phyloP scores from a whole-genome alignment of 176 grass and related monocot genomes.

The Calamus simplicifolius region DNA sequence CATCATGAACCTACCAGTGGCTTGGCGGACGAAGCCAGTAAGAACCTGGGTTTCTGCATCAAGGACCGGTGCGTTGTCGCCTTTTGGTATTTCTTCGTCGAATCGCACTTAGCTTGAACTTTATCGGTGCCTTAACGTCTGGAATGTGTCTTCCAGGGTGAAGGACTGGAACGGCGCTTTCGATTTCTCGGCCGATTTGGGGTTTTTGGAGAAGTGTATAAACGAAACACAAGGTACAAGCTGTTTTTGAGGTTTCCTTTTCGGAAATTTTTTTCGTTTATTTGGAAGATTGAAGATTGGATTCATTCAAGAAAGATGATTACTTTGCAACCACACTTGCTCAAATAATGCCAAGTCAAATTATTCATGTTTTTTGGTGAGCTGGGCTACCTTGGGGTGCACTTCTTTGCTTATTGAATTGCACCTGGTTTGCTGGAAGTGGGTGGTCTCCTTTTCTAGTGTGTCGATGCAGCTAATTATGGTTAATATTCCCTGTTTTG shows the following conservation, averaged over 20 bases:
- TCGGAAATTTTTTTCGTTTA: neutral
- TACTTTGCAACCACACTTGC: neutral
- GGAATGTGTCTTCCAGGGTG: slow-evolving; percentile 25
- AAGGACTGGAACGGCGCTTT: slow-evolving; percentile 51
- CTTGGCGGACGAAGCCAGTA: slow-evolving; percentile 20
- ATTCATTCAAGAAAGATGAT: no score
- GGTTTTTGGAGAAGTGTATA: slow-evolving; percentile 41
- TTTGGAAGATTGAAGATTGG: no score
- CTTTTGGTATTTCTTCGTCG: no score
- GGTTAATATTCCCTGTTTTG: no score
- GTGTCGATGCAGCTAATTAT: no score
- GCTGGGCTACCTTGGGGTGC: no score
- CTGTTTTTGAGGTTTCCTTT: neutral
- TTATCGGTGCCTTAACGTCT: neutral
- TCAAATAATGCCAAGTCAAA: no score
- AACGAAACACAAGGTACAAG: slow-evolving; percentile 32
- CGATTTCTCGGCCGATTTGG: slow-evolving; percentile 16
- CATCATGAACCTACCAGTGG: neutral
- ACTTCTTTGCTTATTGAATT: no score
- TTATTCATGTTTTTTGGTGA: no score
- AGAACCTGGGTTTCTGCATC: slow-evolving; percentile 41
- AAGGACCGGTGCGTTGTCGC: slow-evolving; percentile 21
- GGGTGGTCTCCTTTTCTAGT: no score
- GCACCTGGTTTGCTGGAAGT: no score
- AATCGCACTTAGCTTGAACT: no score